Conservation (phyloP, 2,329 filamentous ascomycete genomes). For the Meredithiella fracta region DNA sequence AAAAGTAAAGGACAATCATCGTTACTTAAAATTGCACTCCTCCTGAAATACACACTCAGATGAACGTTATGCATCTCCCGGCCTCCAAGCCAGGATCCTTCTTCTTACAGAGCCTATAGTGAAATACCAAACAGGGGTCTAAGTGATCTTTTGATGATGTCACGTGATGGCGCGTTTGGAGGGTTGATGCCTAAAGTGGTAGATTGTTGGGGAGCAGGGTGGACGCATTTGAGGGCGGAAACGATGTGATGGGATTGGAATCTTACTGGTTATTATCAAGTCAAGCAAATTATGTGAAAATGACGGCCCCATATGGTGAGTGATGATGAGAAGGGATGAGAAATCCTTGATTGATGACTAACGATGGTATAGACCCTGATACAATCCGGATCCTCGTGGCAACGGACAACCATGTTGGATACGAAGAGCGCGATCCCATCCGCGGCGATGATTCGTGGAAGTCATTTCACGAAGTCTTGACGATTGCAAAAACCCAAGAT, state of each 20-base stretch:
- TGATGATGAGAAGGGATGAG: not conserved
- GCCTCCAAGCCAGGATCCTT: not conserved
- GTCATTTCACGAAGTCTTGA: slow-evolving; percentile 91
- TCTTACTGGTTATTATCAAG: not conserved
- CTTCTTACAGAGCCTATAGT: not conserved
- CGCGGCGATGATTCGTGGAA: slow-evolving; percentile 97
- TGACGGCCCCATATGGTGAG: not conserved
- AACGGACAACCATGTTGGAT: slow-evolving; percentile 96
- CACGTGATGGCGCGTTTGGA: slow-evolving; percentile 4
- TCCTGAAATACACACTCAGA: no score
- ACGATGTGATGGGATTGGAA: not conserved
- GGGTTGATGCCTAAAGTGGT: not conserved
- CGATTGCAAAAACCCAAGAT: slow-evolving; percentile 68
- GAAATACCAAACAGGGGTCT: not conserved
- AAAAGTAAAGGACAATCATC: no score
- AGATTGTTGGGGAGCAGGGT: not conserved
- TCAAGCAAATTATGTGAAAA: not conserved
- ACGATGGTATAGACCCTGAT: slow-evolving; percentile 36
- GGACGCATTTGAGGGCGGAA: not conserved
- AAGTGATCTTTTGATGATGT: not conserved
- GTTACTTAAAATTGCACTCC: no score
- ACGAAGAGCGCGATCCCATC: slow-evolving; percentile 79
- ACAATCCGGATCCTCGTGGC: slow-evolving; percentile 88
- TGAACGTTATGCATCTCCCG: not conserved
- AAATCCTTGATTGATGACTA: not conserved